These are phyloP conservation scores for Cicer chorassanicum DNA, from an alignment of 306 rosid genomes.

Conservation along the genomic window DNA sequence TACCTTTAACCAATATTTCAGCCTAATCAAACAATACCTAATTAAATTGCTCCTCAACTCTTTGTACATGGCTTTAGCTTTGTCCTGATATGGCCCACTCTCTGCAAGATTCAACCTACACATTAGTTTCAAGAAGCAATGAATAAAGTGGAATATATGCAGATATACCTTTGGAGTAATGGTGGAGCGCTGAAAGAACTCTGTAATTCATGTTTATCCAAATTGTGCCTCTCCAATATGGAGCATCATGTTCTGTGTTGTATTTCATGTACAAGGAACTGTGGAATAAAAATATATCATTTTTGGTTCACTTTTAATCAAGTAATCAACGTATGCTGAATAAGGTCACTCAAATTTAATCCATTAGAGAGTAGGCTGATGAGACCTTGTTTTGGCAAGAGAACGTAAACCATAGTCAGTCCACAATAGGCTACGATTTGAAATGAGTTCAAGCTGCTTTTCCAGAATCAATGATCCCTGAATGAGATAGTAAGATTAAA, in stretches of 20 bases:
- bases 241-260: constrained; percentile 89
- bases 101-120: constrained; percentile 53
- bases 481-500: constrained; percentile 24
- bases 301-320: constrained; percentile 33
- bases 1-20: neutral
- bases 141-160: constrained; percentile 11
- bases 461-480: constrained; percentile 88
- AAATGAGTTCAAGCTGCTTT: constrained; percentile 86
- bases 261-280: constrained; percentile 88
- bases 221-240: constrained; percentile 92
- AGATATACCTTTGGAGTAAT: constrained; percentile 84
- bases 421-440: constrained; percentile 77
- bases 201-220: constrained; percentile 86
- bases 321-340: constrained; percentile 37
- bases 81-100: constrained; percentile 74
- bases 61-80: constrained; percentile 63
- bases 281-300: constrained; percentile 17
- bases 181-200: constrained; percentile 84
- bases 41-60: constrained; percentile 82
- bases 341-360: neutral
- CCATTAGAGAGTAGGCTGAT: neutral
- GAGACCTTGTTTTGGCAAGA: constrained; percentile 84
- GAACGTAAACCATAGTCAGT: constrained; percentile 89
- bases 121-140: constrained; percentile 24
- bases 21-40: constrained; percentile 53